Conservation (phyloP, 805 yeast genomes). For the Maudiozyma pseudohumilis region DNA sequence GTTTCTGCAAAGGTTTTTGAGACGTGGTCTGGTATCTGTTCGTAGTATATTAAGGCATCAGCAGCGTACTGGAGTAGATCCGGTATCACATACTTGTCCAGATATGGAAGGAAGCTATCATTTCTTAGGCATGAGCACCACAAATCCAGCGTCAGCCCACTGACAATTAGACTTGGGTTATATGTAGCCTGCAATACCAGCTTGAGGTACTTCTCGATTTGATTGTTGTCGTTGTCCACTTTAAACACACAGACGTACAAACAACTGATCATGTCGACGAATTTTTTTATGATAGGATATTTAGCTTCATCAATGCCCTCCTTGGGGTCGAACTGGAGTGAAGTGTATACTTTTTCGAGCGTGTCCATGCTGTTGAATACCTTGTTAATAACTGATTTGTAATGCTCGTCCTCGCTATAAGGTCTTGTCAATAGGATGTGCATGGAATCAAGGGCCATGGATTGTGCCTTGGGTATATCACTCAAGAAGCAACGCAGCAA, state of each 20-base stretch:
- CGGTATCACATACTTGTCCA: constrained; percentile 44
- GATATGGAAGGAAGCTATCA: constrained; percentile 49
- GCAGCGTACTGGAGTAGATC: constrained; percentile 68
- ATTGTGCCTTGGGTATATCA: constrained; percentile 57
- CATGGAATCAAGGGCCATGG: constrained; percentile 81
- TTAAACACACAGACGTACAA: constrained; percentile 46
- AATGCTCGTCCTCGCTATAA: constrained; percentile 56
- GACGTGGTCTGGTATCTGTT: constrained; percentile 52
- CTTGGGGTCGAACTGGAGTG: constrained; percentile 40
- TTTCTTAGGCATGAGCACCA: constrained; percentile 87
- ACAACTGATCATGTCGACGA: constrained; percentile 73
- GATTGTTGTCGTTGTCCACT: constrained; percentile 37
- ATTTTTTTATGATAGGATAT: constrained; percentile 76
- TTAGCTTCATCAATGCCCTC: constrained; percentile 69
- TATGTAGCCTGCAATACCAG: constrained; percentile 72
- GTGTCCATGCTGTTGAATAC: constrained; percentile 74
- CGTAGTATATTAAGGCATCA: constrained; percentile 66
- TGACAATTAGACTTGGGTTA: constrained; percentile 79
- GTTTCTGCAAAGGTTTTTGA: constrained; percentile 62
- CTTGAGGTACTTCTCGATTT: constrained; percentile 56
- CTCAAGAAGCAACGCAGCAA: constrained; percentile 51
- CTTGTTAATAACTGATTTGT: constrained; percentile 66
- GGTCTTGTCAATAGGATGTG: constrained; percentile 80
- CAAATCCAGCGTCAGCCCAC: constrained; percentile 83
- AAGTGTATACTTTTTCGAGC: constrained; percentile 52